Percentiles rank a stretch among this genome's conserved stretches.
Evolutionary conservation across 2,329 filamentous ascomycete genomes (phyloP).

Genomic region (Trichophyton mentagrophytes): DNA sequence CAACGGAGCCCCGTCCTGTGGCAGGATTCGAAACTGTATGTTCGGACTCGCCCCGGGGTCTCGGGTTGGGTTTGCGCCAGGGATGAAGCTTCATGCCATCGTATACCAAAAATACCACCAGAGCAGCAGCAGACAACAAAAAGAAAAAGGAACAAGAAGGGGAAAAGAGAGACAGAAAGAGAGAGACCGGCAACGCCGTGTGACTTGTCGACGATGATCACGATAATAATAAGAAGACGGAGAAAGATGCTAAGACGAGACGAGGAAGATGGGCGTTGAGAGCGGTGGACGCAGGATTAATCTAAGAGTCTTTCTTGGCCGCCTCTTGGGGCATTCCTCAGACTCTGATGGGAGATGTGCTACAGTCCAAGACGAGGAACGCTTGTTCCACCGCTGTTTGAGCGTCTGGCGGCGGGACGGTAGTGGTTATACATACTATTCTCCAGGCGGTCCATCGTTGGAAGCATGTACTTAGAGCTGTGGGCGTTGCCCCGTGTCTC

Average conservation of each 20-base stretch:
- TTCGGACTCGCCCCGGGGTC: not conserved
- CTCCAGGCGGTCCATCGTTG: no score
- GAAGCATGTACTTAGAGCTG: no score
- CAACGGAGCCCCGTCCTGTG: not conserved
- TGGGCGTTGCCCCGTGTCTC: not conserved
- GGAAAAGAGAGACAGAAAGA: not conserved
- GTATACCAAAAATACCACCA: not conserved
- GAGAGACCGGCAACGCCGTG: not conserved
- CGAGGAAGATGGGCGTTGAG: not conserved
- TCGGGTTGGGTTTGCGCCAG: not conserved
- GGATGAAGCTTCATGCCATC: not conserved
- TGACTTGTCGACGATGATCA: not conserved
- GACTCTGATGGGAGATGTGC: not conserved
- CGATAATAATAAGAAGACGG: not conserved
- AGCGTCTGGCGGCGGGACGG: not conserved
- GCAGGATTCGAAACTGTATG: not conserved
- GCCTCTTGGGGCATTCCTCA: not conserved
- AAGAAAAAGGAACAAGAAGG: no score
- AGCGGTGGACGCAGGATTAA: not conserved
- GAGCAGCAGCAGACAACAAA: not conserved
- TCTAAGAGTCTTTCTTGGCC: conserved; percentile 1
- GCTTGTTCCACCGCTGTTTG: not conserved
- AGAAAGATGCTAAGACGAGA: not conserved
- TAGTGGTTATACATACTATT: no score
- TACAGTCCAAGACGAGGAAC: not conserved